Evolutionary conservation across 345 rosid species (phyloP).

Genomic region (Chamaenerion angustifolium): DNA sequence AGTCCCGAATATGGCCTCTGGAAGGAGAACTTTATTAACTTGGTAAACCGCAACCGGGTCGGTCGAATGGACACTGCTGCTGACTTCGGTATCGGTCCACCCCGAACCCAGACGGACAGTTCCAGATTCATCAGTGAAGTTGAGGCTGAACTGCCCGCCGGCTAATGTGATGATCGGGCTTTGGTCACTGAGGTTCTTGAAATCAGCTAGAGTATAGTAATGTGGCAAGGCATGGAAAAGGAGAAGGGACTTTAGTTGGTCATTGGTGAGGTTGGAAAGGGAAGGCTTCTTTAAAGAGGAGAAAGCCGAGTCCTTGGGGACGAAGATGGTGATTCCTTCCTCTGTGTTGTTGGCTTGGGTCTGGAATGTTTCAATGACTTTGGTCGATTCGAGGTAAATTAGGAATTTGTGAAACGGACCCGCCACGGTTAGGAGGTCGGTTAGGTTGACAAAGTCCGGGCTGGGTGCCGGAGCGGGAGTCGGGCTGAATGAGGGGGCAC

Average conservation of each 20-base stretch:
- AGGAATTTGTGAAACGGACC: constrained; percentile 91
- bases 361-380: constrained; percentile 89
- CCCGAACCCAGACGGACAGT: constrained; percentile 53
- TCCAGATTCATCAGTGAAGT: constrained; percentile 64
- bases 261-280: constrained; percentile 52
- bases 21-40: constrained; percentile 72
- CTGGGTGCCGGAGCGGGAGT: constrained; percentile 80
- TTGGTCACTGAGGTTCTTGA: constrained; percentile 60
- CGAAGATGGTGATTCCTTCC: constrained; percentile 83
- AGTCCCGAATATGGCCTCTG: constrained; percentile 85
- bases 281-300: constrained; percentile 57
- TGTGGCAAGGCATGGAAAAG: constrained; percentile 87
- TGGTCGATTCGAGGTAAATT: constrained; percentile 49
- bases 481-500: constrained; percentile 31
- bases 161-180: constrained; percentile 67
- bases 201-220: constrained; percentile 65
- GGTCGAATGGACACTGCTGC: constrained; percentile 75
- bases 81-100: constrained; percentile 66
- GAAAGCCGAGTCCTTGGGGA: constrained; percentile 76
- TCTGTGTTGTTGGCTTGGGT: constrained; percentile 91
- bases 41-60: constrained; percentile 84
- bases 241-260: constrained; percentile 63
- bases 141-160: constrained; percentile 52
- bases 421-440: constrained; percentile 62
- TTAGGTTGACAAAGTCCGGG: constrained; percentile 66